A percentile compares a stretch with the other conserved stretches of the same genome.
phyloP scores from a whole-genome alignment of 257 asterid species.

The Capsicum pubescens region DNA sequence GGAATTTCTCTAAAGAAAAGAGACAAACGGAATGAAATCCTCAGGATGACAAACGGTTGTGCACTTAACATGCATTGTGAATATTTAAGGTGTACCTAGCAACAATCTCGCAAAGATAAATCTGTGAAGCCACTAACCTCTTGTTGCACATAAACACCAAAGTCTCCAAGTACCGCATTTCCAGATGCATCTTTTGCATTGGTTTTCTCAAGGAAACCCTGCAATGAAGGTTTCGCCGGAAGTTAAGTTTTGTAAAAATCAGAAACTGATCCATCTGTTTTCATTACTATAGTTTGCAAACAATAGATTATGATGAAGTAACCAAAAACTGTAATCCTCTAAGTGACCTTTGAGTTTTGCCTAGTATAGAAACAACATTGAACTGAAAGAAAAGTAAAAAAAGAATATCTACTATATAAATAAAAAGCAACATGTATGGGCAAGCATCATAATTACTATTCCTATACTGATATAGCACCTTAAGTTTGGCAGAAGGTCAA shows the following conservation, averaged over 20 bases:
- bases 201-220: conserved; percentile 76
- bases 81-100: conserved; percentile 4
- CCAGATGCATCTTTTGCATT: conserved; percentile 95
- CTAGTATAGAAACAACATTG: not conserved
- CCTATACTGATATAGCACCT: not conserved
- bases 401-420: not conserved
- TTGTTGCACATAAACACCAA: conserved; percentile 83
- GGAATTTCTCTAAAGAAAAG: not conserved
- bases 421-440: not conserved
- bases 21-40: not conserved
- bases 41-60: not conserved
- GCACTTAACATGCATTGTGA: not conserved
- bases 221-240: conserved; percentile 38
- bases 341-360: not conserved
- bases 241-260: not conserved
- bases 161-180: conserved; percentile 77
- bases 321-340: conserved; percentile 7
- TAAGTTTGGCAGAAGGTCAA: not conserved
- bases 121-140: conserved; percentile 58
- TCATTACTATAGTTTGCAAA: not conserved
- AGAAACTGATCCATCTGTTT: not conserved
- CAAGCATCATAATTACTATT: not conserved
- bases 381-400: not conserved
- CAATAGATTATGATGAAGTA: not conserved
- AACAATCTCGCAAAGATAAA: conserved; percentile 2